Evolutionary conservation across 2,329 filamentous ascomycete species (phyloP).

Genomic region (Alternaria arbusti): DNA sequence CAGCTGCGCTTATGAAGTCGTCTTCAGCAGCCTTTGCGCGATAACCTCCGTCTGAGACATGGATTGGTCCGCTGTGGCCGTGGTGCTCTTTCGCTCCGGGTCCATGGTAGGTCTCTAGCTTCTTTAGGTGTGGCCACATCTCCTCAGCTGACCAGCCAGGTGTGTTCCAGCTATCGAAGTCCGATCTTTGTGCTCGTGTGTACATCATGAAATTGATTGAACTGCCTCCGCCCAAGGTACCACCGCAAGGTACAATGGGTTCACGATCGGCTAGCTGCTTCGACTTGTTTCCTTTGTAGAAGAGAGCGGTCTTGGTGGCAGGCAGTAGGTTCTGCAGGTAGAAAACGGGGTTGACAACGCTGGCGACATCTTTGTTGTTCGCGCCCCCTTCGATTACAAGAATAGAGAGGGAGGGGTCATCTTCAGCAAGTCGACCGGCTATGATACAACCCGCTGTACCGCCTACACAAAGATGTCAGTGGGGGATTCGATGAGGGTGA

Average conservation of each 20-base stretch:
- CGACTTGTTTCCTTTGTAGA: slow-evolving; percentile 59
- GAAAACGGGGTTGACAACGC: slow-evolving; percentile 59
- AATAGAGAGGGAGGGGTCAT: slow-evolving; percentile 29
- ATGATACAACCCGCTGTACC: slow-evolving; percentile 55
- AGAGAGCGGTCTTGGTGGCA: slow-evolving; percentile 57
- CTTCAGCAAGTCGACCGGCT: slow-evolving; percentile 53
- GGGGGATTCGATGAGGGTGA: neutral
- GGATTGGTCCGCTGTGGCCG: slow-evolving; percentile 62
- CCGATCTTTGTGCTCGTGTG: slow-evolving; percentile 53
- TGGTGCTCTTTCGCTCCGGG: slow-evolving; percentile 55
- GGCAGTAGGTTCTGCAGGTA: slow-evolving; percentile 58
- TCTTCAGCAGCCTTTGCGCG: slow-evolving; percentile 50
- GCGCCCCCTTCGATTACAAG: slow-evolving; percentile 62
- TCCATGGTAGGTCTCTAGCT: slow-evolving; percentile 65
- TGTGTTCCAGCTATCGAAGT: slow-evolving; percentile 62
- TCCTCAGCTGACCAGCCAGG: slow-evolving; percentile 61
- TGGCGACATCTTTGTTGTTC: slow-evolving; percentile 60
- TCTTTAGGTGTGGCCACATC: slow-evolving; percentile 61
- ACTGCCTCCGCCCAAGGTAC: slow-evolving; percentile 66
- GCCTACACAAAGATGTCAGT: slow-evolving; percentile 10
- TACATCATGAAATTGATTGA: slow-evolving; percentile 54
- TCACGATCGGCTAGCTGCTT: slow-evolving; percentile 56
- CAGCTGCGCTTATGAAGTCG: slow-evolving; percentile 59
- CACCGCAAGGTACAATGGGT: slow-evolving; percentile 52
- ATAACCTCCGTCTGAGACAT: slow-evolving; percentile 61